Evolutionary conservation across 164 flowering plant genomes (phyloP), one percentile per base, ranked within the genome.

Genomic region (Saururus chinensis): DNA sequence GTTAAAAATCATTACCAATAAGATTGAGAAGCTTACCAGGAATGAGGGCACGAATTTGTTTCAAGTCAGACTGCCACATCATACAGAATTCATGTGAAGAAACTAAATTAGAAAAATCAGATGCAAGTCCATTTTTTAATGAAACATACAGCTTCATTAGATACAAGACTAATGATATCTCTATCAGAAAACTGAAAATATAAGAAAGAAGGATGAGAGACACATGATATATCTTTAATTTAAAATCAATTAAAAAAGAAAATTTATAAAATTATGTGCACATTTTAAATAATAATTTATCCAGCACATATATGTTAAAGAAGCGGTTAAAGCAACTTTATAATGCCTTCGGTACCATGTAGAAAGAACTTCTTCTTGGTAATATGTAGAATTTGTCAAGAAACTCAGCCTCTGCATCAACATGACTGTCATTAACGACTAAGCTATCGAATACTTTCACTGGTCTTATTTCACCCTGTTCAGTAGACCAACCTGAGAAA

Each of bases 41-140:
- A 76, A 88, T 71, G 62, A 90, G 75, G 74, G 76, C 68, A 62
- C 74, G 85, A 73, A 93, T 81, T 73, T 79, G 76, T 78, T 66
- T 62, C 82, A 93, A 73, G 72, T 90, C 92, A 58, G 99, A 88
- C 99, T 93, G 81, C 82, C 71, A 73, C 73, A 67, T 23, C n/a
- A 26, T 6, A 41, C 3, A 19, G 17, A 42, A 14, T 35, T 14
- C 21, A 17, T 45, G 54, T 61, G 53, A 24, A 24, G 24, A 51
- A 24, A 40, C 11, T 21, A 17, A 45, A 45, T 45, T 45, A 30
- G 37, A 30, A 30, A 30, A 30, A 30, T 30, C 37, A 30, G 37
- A 30, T 30, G 37, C 37, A 30, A 30, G 49, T 10, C 9, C 17
- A 14, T 42, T 42, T 10, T 10, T 42, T 42, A 9, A 9, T 42